Evolutionary conservation across 2,329 filamentous ascomycete species (phyloP).

Genomic region (Paecilomyces sp.): DNA sequence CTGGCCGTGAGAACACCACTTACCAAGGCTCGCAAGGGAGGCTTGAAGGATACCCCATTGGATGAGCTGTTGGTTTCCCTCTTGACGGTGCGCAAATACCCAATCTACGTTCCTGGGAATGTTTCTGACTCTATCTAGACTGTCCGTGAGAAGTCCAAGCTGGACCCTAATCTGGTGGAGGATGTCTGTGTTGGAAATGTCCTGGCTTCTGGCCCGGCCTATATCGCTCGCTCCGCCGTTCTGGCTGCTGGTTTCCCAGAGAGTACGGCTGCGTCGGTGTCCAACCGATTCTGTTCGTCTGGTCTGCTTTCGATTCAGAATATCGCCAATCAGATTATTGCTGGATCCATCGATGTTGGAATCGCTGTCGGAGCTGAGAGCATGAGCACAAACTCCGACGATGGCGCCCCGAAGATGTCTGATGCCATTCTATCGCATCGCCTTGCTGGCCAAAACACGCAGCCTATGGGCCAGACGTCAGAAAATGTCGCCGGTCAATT

Average conservation of each 20-base stretch:
- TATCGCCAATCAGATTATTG: slow-evolving; percentile 81
- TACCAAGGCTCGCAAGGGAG: slow-evolving; percentile 33
- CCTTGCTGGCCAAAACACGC: slow-evolving; percentile 82
- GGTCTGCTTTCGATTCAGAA: slow-evolving; percentile 85
- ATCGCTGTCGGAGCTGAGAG: slow-evolving; percentile 88
- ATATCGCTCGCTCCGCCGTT: slow-evolving; percentile 80
- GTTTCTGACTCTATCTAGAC: slow-evolving; percentile 45
- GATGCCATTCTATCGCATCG: slow-evolving; percentile 67
- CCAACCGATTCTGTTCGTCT: slow-evolving; percentile 88
- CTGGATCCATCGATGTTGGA: slow-evolving; percentile 86
- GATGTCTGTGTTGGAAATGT: slow-evolving; percentile 85
- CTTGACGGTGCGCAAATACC: slow-evolving; percentile 22
- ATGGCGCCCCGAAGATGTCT: slow-evolving; percentile 73
- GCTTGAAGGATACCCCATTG: slow-evolving; percentile 30
- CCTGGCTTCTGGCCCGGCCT: slow-evolving; percentile 78
- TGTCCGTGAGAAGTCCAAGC: slow-evolving; percentile 72
- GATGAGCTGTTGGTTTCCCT: slow-evolving; percentile 31
- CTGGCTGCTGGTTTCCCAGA: slow-evolving; percentile 82
- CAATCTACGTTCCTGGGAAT: neutral
- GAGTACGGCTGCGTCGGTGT: slow-evolving; percentile 66
- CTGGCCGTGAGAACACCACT: slow-evolving; percentile 32
- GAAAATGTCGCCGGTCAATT: slow-evolving; percentile 84
- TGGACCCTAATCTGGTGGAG: slow-evolving; percentile 79
- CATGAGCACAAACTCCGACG: slow-evolving; percentile 84
- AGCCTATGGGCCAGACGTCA: slow-evolving; percentile 87